Evolutionary conservation across 441 rosid species (phyloP).

Genomic region (Arabidopsis lyrata): DNA sequence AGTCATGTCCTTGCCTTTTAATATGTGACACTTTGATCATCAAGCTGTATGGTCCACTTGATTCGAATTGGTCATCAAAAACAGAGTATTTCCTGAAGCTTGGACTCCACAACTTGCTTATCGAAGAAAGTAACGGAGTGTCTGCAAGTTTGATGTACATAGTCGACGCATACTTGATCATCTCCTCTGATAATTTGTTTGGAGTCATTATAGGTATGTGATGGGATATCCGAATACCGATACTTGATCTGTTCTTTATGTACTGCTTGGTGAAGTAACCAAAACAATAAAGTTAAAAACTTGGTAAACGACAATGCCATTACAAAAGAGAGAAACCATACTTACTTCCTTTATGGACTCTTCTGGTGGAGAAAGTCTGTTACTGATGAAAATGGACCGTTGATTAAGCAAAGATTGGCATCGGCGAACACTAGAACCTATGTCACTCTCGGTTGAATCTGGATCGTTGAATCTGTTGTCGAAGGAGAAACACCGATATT

Average conservation of each 20-base stretch:
- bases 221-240: constrained; percentile 76
- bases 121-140: background rate
- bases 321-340: background rate
- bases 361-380: background rate
- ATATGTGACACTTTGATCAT: background rate
- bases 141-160: constrained; percentile 60
- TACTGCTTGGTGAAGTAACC: background rate
- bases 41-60: background rate
- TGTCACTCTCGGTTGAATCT: background rate
- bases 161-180: constrained; percentile 81
- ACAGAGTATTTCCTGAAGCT: background rate
- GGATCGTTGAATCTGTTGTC: background rate
- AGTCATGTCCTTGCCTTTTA: background rate
- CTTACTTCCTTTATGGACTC: background rate
- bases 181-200: constrained; percentile 83
- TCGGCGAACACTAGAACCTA: background rate
- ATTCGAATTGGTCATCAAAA: background rate
- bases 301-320: background rate
- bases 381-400: background rate
- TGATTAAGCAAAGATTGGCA: background rate
- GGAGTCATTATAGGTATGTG: constrained; percentile 74
- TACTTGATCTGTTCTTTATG: constrained; percentile 52
- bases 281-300: background rate
- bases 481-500: constrained; percentile 37
- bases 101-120: background rate